Evolutionary conservation across 192 early-diverging fungal genomes (phyloP).

Genomic region (Backusella westeae): DNA sequence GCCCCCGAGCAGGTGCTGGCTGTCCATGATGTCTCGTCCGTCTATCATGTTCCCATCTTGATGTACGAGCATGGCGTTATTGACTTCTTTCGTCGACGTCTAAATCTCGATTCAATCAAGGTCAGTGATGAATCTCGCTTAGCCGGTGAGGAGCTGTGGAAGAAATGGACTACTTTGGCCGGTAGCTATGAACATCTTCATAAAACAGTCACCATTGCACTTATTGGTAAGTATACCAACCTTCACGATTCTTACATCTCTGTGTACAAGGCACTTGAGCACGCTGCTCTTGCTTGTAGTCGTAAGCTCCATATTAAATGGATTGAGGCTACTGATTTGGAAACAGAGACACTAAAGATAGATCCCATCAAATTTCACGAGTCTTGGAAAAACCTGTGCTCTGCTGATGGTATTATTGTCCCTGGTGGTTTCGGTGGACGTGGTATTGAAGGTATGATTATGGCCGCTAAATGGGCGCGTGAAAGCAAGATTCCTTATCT

Average conservation of each 20-base stretch:
- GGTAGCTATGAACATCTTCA: conserved; percentile 73
- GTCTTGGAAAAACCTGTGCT: conserved; percentile 87
- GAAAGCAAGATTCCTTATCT: conserved; percentile 97
- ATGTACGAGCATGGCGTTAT: conserved; percentile 85
- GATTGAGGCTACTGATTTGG: conserved; percentile 95
- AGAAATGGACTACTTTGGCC: conserved; percentile 67
- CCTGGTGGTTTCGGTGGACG: conserved; percentile 98
- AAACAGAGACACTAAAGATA: conserved; percentile 63
- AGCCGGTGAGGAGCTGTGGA: conserved; percentile 65
- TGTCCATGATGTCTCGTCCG: conserved; percentile 93
- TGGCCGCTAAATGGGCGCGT: conserved; percentile 94
- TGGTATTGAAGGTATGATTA: conserved; percentile 95
- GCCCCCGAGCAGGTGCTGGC: conserved; percentile 87
- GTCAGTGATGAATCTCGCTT: conserved; percentile 51
- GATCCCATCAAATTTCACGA: conserved; percentile 95
- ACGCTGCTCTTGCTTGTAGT: conserved; percentile 85
- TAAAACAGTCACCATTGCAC: conserved; percentile 81
- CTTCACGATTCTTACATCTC: conserved; percentile 97
- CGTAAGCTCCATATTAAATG: conserved; percentile 83
- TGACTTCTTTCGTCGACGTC: conserved; percentile 74
- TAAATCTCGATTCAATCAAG: conserved; percentile 63
- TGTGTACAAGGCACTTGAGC: conserved; percentile 94
- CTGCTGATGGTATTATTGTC: conserved; percentile 90
- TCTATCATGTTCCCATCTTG: conserved; percentile 97
- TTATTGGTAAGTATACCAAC: conserved; percentile 97